Conservation (phyloP, 768 basidiomycete species). For the Tricholoma bakamatsutake region DNA sequence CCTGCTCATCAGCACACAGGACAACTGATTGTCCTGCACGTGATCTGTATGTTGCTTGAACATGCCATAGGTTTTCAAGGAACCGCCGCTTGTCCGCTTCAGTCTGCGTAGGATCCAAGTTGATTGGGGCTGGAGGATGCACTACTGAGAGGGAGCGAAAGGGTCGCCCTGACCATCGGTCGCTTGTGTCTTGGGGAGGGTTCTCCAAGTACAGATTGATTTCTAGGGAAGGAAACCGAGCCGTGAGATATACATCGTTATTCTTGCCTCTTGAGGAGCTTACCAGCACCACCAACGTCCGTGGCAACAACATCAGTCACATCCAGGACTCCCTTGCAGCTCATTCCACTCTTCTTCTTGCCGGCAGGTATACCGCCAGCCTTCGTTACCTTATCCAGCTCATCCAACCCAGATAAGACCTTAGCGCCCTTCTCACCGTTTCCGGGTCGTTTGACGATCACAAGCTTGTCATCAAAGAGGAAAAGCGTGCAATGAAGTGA, state of each 20-base stretch:
- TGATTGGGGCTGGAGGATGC: conserved; percentile 61
- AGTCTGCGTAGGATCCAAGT: conserved; percentile 60
- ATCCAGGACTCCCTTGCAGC: conserved; percentile 80
- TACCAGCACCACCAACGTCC: conserved; percentile 83
- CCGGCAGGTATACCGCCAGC: conserved; percentile 53
- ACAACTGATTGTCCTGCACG: conserved; percentile 69
- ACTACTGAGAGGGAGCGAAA: conserved; percentile 78
- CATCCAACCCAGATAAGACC: conserved; percentile 68
- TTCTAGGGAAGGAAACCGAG: conserved; percentile 39
- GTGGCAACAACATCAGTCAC: conserved; percentile 79
- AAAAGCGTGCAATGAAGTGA: conserved; percentile 83
- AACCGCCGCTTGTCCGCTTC: conserved; percentile 74
- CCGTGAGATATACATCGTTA: neutral
- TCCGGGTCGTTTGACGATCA: conserved; percentile 82
- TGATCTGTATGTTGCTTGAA: conserved; percentile 77
- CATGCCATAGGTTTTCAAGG: conserved; percentile 83
- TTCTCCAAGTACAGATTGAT: conserved; percentile 82
- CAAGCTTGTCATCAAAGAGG: conserved; percentile 89
- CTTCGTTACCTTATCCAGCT: conserved; percentile 68
- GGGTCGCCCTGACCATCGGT: conserved; percentile 83
- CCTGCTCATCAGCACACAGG: conserved; percentile 62
- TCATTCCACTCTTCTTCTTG: conserved; percentile 76
- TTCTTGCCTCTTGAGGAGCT: conserved; percentile 16
- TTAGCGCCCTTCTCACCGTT: conserved; percentile 74
- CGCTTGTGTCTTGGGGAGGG: conserved; percentile 75